Base-by-base conservation (phyloP, 176 grass and related monocot genomes). In the Raddia distichophylla region DNA sequence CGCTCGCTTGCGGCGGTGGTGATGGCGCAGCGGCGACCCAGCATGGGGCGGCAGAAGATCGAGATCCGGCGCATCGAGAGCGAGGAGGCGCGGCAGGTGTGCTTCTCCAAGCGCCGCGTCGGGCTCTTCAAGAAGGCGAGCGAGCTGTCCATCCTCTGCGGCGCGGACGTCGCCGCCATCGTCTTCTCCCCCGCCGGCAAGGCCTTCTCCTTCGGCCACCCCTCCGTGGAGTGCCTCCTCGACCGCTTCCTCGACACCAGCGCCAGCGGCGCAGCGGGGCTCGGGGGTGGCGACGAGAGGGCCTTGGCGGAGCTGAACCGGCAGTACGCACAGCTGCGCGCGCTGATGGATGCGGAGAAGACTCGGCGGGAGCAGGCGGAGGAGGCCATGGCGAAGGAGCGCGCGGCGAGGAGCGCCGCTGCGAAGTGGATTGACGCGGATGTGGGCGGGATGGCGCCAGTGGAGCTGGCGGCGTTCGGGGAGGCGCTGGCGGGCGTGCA, bases 81-180 rank as follows among this genome's bases (percentile, higher is more conserved):
- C 42, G 81, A 85, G 55, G 85, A 88, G 64, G 85, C 85, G 22
- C 85, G 89, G 10, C 85, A 91, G 62, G 89, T 91, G 67, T 87
- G 85, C 71, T 91, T 91, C 80, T 87, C 84, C 34, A 91, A 91
- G 67, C 89, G 85, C 0, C 75, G 89, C 22, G 85, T 66, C 3
- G 81, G 89, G 17, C 81, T 87, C 3, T 91, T 91, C 89, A 91
- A 83, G 61, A 91, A 91, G 71, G 89, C 86, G 1, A 84, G 80
- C 52, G 85, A 91, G 56, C 76, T 91, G 3, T 72, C 89, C 34
- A 81, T 80, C 34, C 78, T 91, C 22, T 91, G 89, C 46, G 81
- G 89, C 74, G 89, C 81, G 8, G 66, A 91, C 3, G 80, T 88
- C 0, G 86, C 89, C 20, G 37, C 69, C 47, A 34, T 87, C 7